A percentile compares a stretch with the other conserved stretches of the same genome.
phyloP scores from a whole-genome alignment of 2,329 filamentous ascomycete genomes.

The Stenocarpella maydis region DNA sequence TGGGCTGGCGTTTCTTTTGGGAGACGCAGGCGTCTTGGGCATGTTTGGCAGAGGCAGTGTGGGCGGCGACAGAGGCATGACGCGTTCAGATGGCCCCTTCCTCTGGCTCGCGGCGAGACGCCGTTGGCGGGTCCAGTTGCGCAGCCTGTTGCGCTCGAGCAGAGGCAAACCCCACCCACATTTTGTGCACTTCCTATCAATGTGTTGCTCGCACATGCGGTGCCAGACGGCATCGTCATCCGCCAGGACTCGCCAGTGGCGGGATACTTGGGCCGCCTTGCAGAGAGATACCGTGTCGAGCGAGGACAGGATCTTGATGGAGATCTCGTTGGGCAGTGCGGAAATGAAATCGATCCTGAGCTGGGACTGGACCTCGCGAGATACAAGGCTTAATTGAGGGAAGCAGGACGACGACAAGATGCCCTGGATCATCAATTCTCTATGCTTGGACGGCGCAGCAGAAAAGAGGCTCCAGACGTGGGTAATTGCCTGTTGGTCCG shows the following conservation, averaged over 20 bases:
- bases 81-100: conserved; percentile 36
- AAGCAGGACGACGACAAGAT: conserved; percentile 98
- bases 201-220: conserved; percentile 97
- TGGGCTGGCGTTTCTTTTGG: conserved; percentile 47
- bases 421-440: conserved; percentile 95
- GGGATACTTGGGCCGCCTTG: conserved; percentile 94
- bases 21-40: conserved; percentile 38
- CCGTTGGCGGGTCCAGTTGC: conserved; percentile 87
- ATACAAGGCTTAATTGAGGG: conserved; percentile 92
- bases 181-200: conserved; percentile 91
- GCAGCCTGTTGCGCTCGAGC: conserved; percentile 85
- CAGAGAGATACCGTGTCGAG: conserved; percentile 94
- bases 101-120: conserved; percentile 61
- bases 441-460: conserved; percentile 90
- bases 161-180: conserved; percentile 95
- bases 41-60: conserved; percentile 42
- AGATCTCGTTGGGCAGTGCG: conserved; percentile 87
- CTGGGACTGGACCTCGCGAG: conserved; percentile 88
- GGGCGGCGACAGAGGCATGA: conserved; percentile 40
- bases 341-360: conserved; percentile 97
- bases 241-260: conserved; percentile 86
- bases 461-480: conserved; percentile 99
- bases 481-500: conserved; percentile 93
- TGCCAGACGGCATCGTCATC: conserved; percentile 99
- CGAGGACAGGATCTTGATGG: conserved; percentile 91